Base-by-base conservation (phyloP, 116 monocot genomes). In the Papilionanthe hybrid region DNA sequence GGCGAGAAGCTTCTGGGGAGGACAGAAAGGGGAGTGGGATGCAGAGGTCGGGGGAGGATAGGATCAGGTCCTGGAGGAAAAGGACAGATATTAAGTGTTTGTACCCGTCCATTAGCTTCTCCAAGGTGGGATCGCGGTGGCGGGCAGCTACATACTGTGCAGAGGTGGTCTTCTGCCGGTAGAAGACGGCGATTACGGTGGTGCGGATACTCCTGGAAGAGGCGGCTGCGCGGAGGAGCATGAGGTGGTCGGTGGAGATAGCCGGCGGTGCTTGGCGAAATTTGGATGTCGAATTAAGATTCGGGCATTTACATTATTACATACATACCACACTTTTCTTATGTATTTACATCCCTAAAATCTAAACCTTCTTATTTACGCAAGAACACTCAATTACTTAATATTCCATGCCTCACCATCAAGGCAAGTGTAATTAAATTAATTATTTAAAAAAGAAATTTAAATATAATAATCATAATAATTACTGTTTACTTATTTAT, bases 61-160 rank as follows among this genome's bases (percentile, higher is more conserved):
- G 84, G 86, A 96, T 81, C 42, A 96, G 87, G 84, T 88, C 89
- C 42, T 72, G 85, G 78, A 96, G 72, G 80, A 90, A 72, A 42
- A 85, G 19, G 41, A 88, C 89, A 23, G 84, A 84, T 66, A 87
- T 72, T 80, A 85, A 79, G 89, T 84, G 84, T 77, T 92, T 93
- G 91, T 90, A 88, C 69, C 48, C 49, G 10, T 84, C 85, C 96
- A 96, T 96, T 1, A 90, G 86, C 83, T 89, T 96, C 88, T 96
- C 96, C 81, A 93, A 93, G 79, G 93, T 92, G 3, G 83, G 86
- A 76, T 96, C 96, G 15, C 72, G 78, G 80, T 79, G 72, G 43
- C 92, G 87, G 22, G 87, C 75, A 7, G 96, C 87, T 0, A 92
- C 87, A 80, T 85, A 74, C 58, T 87, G 86, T 44, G 90, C 87